A percentile compares a stretch with the other conserved stretches of the same genome.
Evolutionary conservation across 2,329 filamentous ascomycete genomes (phyloP).

Genomic region (Exophiala lecanii-corni): DNA sequence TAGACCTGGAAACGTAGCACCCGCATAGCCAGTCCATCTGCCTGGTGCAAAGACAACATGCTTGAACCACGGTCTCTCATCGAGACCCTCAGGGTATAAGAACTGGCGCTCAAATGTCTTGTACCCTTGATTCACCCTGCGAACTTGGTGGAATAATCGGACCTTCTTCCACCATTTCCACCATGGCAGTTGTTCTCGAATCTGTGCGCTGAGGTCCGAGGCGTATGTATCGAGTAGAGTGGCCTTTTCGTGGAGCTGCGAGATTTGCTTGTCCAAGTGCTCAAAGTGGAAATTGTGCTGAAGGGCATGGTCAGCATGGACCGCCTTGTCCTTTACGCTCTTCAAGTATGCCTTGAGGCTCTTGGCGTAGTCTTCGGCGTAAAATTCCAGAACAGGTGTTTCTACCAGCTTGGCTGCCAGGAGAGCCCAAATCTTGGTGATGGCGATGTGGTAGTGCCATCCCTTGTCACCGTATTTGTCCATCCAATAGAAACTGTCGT

Average conservation of each 20-base stretch:
- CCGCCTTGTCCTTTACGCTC: slow-evolving; percentile 26
- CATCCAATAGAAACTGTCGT: slow-evolving; percentile 84
- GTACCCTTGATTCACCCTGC: slow-evolving; percentile 70
- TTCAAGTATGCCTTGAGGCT: slow-evolving; percentile 47
- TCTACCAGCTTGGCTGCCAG: slow-evolving; percentile 59
- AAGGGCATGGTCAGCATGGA: slow-evolving; percentile 4
- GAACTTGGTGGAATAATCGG: slow-evolving; percentile 59
- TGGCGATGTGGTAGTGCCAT: slow-evolving; percentile 57
- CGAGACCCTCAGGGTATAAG: slow-evolving; percentile 68
- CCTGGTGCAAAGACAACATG: slow-evolving; percentile 91
- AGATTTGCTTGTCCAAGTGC: slow-evolving; percentile 46
- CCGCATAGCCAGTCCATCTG: slow-evolving; percentile 85
- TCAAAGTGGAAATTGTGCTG: slow-evolving; percentile 20
- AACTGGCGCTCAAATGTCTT: slow-evolving; percentile 80
- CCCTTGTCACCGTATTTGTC: slow-evolving; percentile 64
- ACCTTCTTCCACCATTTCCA: slow-evolving; percentile 70
- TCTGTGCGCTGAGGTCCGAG: slow-evolving; percentile 42
- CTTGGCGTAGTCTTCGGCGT: slow-evolving; percentile 60
- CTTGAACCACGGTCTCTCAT: slow-evolving; percentile 82
- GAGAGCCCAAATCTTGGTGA: slow-evolving; percentile 62
- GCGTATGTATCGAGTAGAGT: slow-evolving; percentile 50
- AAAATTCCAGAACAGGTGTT: slow-evolving; percentile 58
- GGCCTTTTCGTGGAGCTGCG: slow-evolving; percentile 46
- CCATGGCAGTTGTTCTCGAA: slow-evolving; percentile 61
- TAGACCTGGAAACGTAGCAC: slow-evolving; percentile 62